Percentiles rank a stretch among this genome's conserved stretches.
Conservation (phyloP, 1,284 basidiomycete species). For the Cerrena zonata region DNA sequence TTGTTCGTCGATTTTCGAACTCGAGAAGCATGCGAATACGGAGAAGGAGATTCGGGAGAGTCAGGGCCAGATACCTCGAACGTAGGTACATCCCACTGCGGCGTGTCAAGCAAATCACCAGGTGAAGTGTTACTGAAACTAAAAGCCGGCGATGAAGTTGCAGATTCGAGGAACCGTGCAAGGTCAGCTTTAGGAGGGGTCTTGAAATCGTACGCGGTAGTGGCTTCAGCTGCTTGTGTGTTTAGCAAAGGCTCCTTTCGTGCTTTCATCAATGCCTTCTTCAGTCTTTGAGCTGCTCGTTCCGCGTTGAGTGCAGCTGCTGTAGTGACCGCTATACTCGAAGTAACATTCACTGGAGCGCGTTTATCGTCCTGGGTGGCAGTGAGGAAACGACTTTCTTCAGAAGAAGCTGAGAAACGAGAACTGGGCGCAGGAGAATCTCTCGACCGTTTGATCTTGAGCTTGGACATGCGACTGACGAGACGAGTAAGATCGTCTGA, state of each 20-base stretch:
- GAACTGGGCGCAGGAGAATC: neutral
- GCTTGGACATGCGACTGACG: constrained; percentile 47
- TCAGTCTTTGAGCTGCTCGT: constrained; percentile 62
- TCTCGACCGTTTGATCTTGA: constrained; percentile 35
- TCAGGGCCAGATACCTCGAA: constrained; percentile 3
- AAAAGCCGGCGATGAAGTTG: constrained; percentile 8
- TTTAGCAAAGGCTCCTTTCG: constrained; percentile 65
- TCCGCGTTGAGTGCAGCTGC: constrained; percentile 77
- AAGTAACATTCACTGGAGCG: constrained; percentile 44
- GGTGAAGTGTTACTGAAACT: neutral
- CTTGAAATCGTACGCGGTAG: constrained; percentile 38
- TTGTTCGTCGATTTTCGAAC: constrained; percentile 4
- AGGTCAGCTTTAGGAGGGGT: constrained; percentile 14
- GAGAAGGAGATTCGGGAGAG: neutral
- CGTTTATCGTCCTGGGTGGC: constrained; percentile 17
- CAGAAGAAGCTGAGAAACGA: constrained; percentile 33
- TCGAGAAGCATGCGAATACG: constrained; percentile 6
- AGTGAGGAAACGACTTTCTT: constrained; percentile 29
- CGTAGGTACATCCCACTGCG: constrained; percentile 11
- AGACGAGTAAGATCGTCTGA: constrained; percentile 53
- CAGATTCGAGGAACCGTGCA: neutral
- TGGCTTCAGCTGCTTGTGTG: constrained; percentile 40
- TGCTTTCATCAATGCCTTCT: constrained; percentile 55
- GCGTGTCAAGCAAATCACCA: constrained; percentile 3
- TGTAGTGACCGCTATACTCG: constrained; percentile 62